Base-by-base conservation (phyloP, 2,329 filamentous ascomycete species). In the Chaetomiaceae sp. region DNA sequence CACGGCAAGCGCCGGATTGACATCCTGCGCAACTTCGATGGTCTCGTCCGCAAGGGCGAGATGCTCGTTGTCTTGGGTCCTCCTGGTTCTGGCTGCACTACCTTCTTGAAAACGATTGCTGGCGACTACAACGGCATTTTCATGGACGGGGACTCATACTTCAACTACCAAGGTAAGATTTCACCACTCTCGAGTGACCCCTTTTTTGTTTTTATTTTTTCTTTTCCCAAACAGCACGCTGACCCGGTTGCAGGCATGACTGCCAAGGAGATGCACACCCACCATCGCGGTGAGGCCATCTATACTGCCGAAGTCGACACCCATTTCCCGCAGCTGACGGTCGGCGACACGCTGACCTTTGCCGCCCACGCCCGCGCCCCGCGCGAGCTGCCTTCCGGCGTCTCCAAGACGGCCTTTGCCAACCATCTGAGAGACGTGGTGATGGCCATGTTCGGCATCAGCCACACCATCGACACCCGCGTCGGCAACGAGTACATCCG, bases 281-380 rank as follows among this genome's bases (percentile, higher is more conserved):
- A 79, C 55, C 90, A 92, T 70, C 83, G 87, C 23, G 89, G 89
- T 58, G 89, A 95, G 69, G 87, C 87, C 55, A 91, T 93, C 65
- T 93, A 93, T 70, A 91, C 87, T 0, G 87, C 87, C 53, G 88
- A 93, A 66, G 84, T 88, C 31, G 89, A 95, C 64, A 84, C 87
- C 4, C 87, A 91, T 68, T 91, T 91, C 63, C 86, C 87, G 12
- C 79, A 84, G 70, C 70, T 93, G 60, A 83, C 80, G 2, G 87
- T 92, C 38, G 86, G 86, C 45, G 85, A 92, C 61, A 93, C 88
- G 1, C 75, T 92, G 41, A 84, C 81, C 48, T 92, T 92, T 55
- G 87, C 87, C 16, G 86, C 87, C 4, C 74, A 80, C 16, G 85
- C 87, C 5, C 77, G 85, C 50, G 79, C 84, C 44, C 84, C 85